Conservation (phyloP, 1,139 yeast species). For the Candida pseudoviswanathii region DNA sequence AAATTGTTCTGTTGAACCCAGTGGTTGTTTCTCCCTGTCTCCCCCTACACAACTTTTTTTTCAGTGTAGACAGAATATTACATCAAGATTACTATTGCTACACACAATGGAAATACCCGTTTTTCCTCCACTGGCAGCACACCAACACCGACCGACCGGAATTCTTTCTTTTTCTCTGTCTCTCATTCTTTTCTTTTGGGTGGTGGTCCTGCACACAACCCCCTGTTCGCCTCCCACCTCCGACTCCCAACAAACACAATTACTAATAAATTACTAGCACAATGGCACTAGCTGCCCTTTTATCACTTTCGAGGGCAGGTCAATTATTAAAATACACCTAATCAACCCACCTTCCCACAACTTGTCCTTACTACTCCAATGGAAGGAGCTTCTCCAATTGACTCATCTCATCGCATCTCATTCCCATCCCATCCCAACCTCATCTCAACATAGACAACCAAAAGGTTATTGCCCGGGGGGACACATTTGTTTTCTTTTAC, state of each 20-base stretch:
- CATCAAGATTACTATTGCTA: not conserved
- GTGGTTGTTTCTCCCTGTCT: not conserved
- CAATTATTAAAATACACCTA: not conserved
- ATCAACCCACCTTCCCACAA: too few relatives aligned
- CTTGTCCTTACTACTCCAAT: too few relatives aligned
- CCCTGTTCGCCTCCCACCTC: not conserved
- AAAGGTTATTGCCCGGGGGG: too few relatives aligned
- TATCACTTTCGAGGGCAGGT: constrained; percentile 4
- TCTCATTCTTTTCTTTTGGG: not conserved
- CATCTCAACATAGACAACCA: too few relatives aligned
- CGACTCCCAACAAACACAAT: not conserved
- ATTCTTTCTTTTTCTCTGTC: not conserved
- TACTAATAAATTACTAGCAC: constrained; percentile 3
- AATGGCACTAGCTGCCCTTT: not conserved
- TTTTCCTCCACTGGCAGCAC: not conserved
- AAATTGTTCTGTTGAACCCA: not conserved
- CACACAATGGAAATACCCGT: not conserved
- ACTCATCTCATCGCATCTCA: too few relatives aligned
- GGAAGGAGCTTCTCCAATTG: not conserved
- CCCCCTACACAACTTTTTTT: not conserved
- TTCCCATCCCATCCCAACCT: too few relatives aligned
- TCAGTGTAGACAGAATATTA: not conserved
- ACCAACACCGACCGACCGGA: not conserved
- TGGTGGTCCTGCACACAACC: not conserved
- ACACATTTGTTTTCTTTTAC: too few relatives aligned